These are phyloP conservation scores for Arabidopsis hybrid DNA, from an alignment of 441 rosid species.

Conservation along the genomic window DNA sequence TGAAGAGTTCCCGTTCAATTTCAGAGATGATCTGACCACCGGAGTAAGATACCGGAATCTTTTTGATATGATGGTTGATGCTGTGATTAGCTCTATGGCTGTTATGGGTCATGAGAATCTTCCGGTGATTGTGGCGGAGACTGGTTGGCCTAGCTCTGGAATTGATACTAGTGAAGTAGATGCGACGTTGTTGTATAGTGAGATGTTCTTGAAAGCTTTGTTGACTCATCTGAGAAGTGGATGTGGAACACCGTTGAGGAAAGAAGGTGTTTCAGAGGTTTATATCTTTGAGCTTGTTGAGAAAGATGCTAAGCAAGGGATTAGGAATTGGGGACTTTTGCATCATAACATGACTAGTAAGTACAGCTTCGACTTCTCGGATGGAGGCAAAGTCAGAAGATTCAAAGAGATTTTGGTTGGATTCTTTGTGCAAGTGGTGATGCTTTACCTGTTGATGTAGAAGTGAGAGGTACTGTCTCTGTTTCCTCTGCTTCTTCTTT, in stretches of 20 bases:
- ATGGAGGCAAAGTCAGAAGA: slow-evolving; percentile 27
- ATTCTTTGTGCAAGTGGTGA: slow-evolving; percentile 33
- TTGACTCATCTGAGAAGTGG: slow-evolving; percentile 65
- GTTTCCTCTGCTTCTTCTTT: slow-evolving; percentile 20
- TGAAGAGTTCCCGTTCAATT: slow-evolving; percentile 74
- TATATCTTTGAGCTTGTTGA: slow-evolving; percentile 79
- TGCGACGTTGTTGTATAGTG: slow-evolving; percentile 65
- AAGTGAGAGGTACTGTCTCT: slow-evolving; percentile 33
- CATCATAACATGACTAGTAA: slow-evolving; percentile 68
- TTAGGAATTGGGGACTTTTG: slow-evolving; percentile 74
- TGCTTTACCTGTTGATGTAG: slow-evolving; percentile 34
- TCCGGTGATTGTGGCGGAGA: slow-evolving; percentile 78
- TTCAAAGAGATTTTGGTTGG: slow-evolving; percentile 24
- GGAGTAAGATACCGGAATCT: slow-evolving; percentile 82
- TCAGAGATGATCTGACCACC: slow-evolving; percentile 75
- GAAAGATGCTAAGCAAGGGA: slow-evolving; percentile 51
- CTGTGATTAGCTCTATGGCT: slow-evolving; percentile 69
- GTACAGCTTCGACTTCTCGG: slow-evolving; percentile 65
- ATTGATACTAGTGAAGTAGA: slow-evolving; percentile 63
- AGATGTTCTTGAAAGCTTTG: slow-evolving; percentile 72
- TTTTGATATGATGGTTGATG: slow-evolving; percentile 89
- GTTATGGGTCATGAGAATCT: slow-evolving; percentile 77
- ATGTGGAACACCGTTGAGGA: slow-evolving; percentile 76
- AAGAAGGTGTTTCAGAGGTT: slow-evolving; percentile 69
- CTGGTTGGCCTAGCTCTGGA: slow-evolving; percentile 88